Evolutionary conservation across 75 land plant species (phyloP), one percentile per base, ranked within the genome.

Genomic region (Adiantum capillusveneris): DNA sequence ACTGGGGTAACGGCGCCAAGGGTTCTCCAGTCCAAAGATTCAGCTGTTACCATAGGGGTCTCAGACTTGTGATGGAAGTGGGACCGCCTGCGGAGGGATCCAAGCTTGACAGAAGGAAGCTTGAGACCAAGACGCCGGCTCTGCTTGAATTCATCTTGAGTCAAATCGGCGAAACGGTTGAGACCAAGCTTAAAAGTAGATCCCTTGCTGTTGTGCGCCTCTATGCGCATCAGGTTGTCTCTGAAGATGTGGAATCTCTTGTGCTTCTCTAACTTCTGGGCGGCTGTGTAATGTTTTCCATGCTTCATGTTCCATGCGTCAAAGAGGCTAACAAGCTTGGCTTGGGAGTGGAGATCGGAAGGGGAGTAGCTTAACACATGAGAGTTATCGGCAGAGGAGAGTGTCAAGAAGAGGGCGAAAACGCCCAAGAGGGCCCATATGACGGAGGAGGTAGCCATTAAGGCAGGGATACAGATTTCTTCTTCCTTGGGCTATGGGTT

Each of bases 111-210:
- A 3, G 3, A 6, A 18, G 28, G 25, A 24, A 26, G 29, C 28
- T 22, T 24, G 9, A 53, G 46, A 13, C 30, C 29, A 1, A 60
- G 14, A 7, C 63, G 43, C 6, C 48, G 44, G 46, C 63, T 44
- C 11, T 21, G 63, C 18, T 39, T 19, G 74, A 70, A 83, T 55
- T 86, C 91, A 44, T 89, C 82, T 52, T 86, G 66, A 44, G 84
- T 82, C 48, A 88, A 68, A 60, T 88, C 94, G 36, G 94, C 83
- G 51, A 88, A 88, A 53, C 54, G 29, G 70, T 75, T 87, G 14
- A 90, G 60, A 0, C 83, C 92, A 17, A 90, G 57, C 56, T 61
- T 62, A 62, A 63, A 90, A 18, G 77, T 45, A 29, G 60, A 51
- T 3, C 42, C 44, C 65, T 72, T 58, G 0, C 59, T 31, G 69